A percentile compares a stretch with the other conserved stretches of the same genome.
These are phyloP conservation scores for Limnanthes douglasii DNA, from an alignment of 345 rosid genomes.

Conservation along the genomic window DNA sequence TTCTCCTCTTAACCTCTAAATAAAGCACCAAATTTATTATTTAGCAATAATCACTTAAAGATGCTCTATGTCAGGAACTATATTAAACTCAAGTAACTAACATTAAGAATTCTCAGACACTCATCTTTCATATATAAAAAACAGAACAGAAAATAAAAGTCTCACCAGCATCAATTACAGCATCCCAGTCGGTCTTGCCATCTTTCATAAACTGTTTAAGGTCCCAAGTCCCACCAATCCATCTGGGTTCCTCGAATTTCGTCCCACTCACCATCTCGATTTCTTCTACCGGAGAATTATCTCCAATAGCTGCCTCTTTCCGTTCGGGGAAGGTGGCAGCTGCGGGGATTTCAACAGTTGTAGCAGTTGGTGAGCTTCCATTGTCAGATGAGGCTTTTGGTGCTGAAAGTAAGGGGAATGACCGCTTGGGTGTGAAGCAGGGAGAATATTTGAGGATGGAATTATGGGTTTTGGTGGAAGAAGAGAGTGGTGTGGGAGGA, in stretches of 20 bases:
- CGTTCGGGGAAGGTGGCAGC: conserved; percentile 9
- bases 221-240: conserved; percentile 95
- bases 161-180: conserved; percentile 88
- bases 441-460: conserved; percentile 16
- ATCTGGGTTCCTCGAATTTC: conserved; percentile 48
- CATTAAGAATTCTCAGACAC: too few relatives aligned
- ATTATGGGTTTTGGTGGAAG: conserved; percentile 16
- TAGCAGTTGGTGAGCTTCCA: conserved; percentile 28
- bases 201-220: conserved; percentile 53
- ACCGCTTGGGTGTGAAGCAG: conserved; percentile 19
- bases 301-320: conserved; percentile 6
- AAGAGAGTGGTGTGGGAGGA: conserved; percentile 14
- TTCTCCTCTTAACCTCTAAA: conserved; percentile 87
- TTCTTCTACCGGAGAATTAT: conserved; percentile 13
- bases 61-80: too few relatives aligned
- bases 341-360: conserved; percentile 19
- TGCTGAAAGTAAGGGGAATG: conserved; percentile 13
- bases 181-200: conserved; percentile 73
- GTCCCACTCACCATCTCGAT: conserved; percentile 18
- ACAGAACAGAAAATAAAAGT: not conserved
- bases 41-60: not conserved
- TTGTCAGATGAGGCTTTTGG: conserved; percentile 32
- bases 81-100: conserved; percentile 1
- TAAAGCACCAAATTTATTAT: not conserved
- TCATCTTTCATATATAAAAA: too few relatives aligned